Percentiles rank a stretch among this genome's conserved stretches.
phyloP scores from a whole-genome alignment of 345 rosid genomes.

The Gossypium thurberi region DNA sequence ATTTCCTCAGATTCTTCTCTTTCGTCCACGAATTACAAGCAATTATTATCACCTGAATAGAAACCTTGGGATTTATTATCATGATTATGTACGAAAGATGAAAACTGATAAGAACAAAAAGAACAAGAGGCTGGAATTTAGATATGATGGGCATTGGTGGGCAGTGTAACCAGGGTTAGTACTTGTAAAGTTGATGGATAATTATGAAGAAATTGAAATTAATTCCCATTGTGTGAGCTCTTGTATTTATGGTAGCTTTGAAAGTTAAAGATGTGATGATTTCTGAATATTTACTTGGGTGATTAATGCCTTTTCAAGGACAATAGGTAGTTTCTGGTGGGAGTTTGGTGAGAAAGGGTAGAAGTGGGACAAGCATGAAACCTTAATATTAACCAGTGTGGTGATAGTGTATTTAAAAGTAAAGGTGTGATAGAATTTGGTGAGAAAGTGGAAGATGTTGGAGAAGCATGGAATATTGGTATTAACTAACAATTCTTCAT shows the following conservation, averaged over 20 bases:
- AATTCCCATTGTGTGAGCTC: conserved; percentile 9
- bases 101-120: background rate
- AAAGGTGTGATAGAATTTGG: too few relatives aligned
- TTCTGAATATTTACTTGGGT: background rate
- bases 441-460: too few relatives aligned
- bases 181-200: conserved; percentile 26
- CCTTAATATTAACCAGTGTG: background rate
- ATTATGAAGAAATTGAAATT: conserved; percentile 34
- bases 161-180: conserved; percentile 4
- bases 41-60: conserved; percentile 21
- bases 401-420: background rate
- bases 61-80: conserved; percentile 1
- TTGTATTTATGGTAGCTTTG: conserved; percentile 16
- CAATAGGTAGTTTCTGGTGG: background rate
- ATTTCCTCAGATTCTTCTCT: conserved; percentile 30
- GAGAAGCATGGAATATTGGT: too few relatives aligned
- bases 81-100: conserved; percentile 10
- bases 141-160: conserved; percentile 23
- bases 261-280: conserved; percentile 19
- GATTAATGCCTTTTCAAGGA: too few relatives aligned
- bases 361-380: background rate
- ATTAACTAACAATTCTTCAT: too few relatives aligned
- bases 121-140: background rate
- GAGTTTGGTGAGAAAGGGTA: background rate
- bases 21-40: conserved; percentile 33